Evolutionary conservation across 2,329 filamentous ascomycete species (phyloP).

Genomic region (Fusarium bulbicola): DNA sequence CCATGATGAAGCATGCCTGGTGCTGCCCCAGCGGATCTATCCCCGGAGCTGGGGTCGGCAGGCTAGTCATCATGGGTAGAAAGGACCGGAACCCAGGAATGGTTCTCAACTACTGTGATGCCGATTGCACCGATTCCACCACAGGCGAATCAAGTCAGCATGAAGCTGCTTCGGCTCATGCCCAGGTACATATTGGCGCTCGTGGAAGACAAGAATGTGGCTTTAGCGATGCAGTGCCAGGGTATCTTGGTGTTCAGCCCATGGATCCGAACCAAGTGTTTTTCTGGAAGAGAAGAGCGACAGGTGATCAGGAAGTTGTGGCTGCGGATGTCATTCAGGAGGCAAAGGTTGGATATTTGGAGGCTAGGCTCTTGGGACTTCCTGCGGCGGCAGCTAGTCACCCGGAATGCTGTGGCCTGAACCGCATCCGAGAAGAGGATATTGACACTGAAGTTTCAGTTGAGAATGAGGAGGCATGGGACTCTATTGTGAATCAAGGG

Average conservation of each 20-base stretch:
- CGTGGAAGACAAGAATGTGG: background rate
- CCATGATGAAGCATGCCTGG: background rate
- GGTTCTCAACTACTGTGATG: background rate
- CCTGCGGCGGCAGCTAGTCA: background rate
- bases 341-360: background rate
- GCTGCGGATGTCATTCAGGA: background rate
- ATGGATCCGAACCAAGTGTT: background rate
- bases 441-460: background rate
- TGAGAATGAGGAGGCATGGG: background rate
- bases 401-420: background rate
- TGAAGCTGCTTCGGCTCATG: background rate
- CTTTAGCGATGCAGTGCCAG: background rate
- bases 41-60: background rate
- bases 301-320: background rate
- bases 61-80: background rate
- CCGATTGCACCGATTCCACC: accelerated
- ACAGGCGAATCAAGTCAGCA: background rate
- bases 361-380: background rate
- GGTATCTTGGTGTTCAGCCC: background rate
- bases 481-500: accelerated
- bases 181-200: background rate
- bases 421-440: accelerated
- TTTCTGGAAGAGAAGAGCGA: background rate
- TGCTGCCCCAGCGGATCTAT: background rate
- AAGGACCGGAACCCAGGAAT: background rate